Base-by-base conservation (phyloP, 2,329 filamentous ascomycete genomes). In the Apiospora arundinis region DNA sequence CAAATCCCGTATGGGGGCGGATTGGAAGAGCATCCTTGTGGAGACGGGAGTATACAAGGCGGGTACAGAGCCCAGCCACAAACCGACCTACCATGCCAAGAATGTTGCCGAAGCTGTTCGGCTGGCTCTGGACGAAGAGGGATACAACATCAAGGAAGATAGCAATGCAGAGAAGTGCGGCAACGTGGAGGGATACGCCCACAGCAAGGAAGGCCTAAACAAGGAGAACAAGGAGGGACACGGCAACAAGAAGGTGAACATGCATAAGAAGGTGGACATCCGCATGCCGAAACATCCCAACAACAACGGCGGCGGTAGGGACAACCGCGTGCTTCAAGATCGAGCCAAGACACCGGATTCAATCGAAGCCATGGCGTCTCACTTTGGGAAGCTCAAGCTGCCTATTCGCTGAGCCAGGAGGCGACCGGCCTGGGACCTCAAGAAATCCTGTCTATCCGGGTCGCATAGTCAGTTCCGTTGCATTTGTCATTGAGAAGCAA, bases 21-120 rank as follows among this genome's bases (percentile, higher is more conserved):
- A 87, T 67, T 95, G 92, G 92, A 83, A 85, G 45, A 90, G 88
- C 70, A 85, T 93, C 4, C 82, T 94, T 45, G 90, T 94, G 40
- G 86, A 89, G 76, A 94, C 89, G 2, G 92, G 92, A 0, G 90
- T 94, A 0, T 91, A 91, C 76, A 65, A 73, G n/a, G 71, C 76
- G 0, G 82, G 80, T 2, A 75, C 76, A 6, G 71, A 70, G 21
- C 91, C 91, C 2, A 82, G 81, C 1, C 85, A 87, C 77, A 78
- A 81, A 72, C 92, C 92, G 0, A 85, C 83, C n/a, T 83, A 84
- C 18, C 87, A 90, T 67, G 85, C 89, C 12, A 83, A 87, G 23
- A 85, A 92, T 79, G 92, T 94, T 7, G 84, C 84, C 75, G 88
- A 89, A 74, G 92, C 91, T 4, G 91, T 94, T 1, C 80, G 87